Evolutionary conservation across 768 basidiomycete species (phyloP).

Genomic region (Harrya chromipes): DNA sequence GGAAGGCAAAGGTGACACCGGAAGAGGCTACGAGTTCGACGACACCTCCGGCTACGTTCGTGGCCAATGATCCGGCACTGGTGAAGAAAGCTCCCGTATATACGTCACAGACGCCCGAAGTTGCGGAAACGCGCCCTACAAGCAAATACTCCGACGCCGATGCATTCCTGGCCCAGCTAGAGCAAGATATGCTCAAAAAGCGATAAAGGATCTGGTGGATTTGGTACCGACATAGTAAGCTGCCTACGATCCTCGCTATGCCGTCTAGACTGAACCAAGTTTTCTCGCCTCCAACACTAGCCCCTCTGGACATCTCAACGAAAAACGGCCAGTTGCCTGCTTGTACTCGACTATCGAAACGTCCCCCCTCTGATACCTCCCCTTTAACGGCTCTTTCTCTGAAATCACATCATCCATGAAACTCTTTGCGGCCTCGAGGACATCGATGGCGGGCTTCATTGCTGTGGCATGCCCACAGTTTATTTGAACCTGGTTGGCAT

Average conservation of each 20-base stretch:
- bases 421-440: constrained; percentile 38
- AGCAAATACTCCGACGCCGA: constrained; percentile 42
- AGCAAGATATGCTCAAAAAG: constrained; percentile 51
- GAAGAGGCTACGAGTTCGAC: constrained; percentile 5
- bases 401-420: constrained; percentile 50
- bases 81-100: constrained; percentile 35
- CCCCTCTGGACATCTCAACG: constrained; percentile 47
- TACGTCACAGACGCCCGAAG: constrained; percentile 18
- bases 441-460: constrained; percentile 42
- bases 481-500: constrained; percentile 34
- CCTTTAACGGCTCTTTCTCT: constrained; percentile 37
- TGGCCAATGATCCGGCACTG: constrained; percentile 43
- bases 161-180: constrained; percentile 62
- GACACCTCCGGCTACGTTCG: constrained; percentile 1
- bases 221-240: constrained; percentile 1
- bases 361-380: constrained; percentile 32
- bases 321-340: constrained; percentile 41
- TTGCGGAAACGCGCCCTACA: constrained; percentile 25
- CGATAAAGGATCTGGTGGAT: not conserved
- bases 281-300: constrained; percentile 40
- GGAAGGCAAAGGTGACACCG: constrained; percentile 40
- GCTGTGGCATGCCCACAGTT: constrained; percentile 52
- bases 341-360: constrained; percentile 43
- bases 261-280: constrained; percentile 3
- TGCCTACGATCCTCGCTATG: not conserved